Evolutionary conservation across 495 filamentous ascomycete genomes (phyloP).

Genomic region (Penicillium angulare): DNA sequence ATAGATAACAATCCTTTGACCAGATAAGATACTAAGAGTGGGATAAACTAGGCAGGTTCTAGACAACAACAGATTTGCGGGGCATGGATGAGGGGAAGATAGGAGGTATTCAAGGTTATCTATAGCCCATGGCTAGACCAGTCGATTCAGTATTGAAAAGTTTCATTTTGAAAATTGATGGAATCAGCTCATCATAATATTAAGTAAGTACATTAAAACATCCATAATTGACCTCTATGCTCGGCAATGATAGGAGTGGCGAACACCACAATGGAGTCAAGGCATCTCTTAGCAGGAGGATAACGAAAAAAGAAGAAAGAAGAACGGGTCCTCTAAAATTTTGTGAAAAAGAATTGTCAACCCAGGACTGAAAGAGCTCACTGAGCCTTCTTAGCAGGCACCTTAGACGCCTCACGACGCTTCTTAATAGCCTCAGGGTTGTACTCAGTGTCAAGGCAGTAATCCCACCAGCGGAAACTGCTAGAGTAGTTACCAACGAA

Average conservation of each 20-base stretch:
- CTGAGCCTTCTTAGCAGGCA: conserved; percentile 56
- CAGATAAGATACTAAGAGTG: too few relatives aligned
- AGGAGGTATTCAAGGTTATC: too few relatives aligned
- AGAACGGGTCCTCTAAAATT: background rate
- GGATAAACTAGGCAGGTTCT: too few relatives aligned
- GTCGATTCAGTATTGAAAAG: too few relatives aligned
- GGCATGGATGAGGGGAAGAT: too few relatives aligned
- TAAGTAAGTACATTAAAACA: conserved; percentile 7
- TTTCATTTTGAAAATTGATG: background rate
- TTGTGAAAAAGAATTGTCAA: background rate
- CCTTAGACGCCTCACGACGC: too few relatives aligned
- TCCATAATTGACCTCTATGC: conserved; percentile 1
- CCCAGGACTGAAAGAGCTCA: conserved; percentile 2
- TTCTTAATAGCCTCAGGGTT: conserved; percentile 81
- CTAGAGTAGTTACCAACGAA: conserved; percentile 98
- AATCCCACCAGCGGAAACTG: conserved; percentile 99
- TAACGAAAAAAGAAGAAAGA: background rate
- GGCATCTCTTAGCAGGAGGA: background rate
- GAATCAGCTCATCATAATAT: conserved; percentile 2
- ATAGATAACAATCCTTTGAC: too few relatives aligned
- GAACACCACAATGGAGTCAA: background rate
- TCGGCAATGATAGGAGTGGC: background rate
- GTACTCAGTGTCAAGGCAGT: conserved; percentile 87
- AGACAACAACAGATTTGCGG: too few relatives aligned
- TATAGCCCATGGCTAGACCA: too few relatives aligned